Conservation (phyloP, 1,284 basidiomycete genomes). For the Coniferiporia weirii region DNA sequence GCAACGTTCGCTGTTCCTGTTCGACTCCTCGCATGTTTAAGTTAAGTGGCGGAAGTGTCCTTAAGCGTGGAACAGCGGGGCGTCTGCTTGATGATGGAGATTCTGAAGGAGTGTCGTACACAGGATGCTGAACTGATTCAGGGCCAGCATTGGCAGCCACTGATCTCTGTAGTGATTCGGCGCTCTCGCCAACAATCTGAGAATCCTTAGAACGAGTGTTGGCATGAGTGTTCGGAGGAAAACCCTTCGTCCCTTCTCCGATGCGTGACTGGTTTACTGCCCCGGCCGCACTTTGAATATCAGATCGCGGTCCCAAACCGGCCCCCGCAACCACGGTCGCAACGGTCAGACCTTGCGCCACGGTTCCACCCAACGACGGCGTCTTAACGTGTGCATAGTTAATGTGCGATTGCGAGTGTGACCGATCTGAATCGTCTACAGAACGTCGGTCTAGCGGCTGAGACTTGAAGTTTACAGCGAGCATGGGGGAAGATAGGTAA, state of each 20-base stretch:
- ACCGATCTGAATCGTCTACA: neutral
- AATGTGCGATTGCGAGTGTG: neutral
- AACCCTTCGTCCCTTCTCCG: neutral
- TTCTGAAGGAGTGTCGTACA: neutral
- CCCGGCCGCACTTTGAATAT: neutral
- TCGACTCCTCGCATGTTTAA: slow-evolving; percentile 3
- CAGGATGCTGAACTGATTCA: neutral
- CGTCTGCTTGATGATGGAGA: slow-evolving; percentile 1
- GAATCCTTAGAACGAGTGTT: neutral
- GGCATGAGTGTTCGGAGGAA: neutral
- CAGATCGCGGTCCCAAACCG: slow-evolving; percentile 1
- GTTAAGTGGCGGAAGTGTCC: slow-evolving; percentile 8
- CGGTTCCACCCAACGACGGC: neutral
- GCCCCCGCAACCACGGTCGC: slow-evolving; percentile 12
- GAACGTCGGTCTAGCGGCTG: slow-evolving; percentile 5
- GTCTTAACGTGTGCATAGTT: neutral
- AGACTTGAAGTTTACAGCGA: slow-evolving; percentile 4
- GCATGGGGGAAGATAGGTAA: slow-evolving; percentile 10
- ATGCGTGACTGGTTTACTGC: neutral
- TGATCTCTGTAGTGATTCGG: neutral
- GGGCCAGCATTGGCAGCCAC: neutral
- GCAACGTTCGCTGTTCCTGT: slow-evolving; percentile 19
- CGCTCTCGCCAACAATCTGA: neutral
- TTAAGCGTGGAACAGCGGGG: slow-evolving; percentile 4
- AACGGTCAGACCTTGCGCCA: slow-evolving; percentile 8